Evolutionary conservation across 1,139 yeast species (phyloP).

Genomic region (Candida sanyaensis): DNA sequence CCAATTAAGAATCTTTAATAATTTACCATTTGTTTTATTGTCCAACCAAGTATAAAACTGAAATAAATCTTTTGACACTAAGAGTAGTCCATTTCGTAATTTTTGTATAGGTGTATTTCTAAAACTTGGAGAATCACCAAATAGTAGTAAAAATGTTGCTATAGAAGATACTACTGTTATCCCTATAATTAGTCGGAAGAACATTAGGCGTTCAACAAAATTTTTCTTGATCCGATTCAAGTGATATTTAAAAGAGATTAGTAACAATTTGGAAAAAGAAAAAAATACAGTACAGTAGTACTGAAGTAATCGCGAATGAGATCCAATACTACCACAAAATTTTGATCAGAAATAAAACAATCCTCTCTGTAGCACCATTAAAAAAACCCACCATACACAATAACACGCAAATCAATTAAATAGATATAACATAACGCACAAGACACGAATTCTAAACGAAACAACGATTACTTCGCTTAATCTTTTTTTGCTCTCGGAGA

Average conservation of each 20-base stretch:
- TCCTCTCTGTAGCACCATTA: too few species aligned
- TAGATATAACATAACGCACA: too few species aligned
- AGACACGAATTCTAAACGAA: too few species aligned
- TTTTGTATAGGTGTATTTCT: constrained; percentile 35
- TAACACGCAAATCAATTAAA: too few species aligned
- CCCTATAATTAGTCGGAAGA: constrained; percentile 11
- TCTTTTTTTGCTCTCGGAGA: too few species aligned
- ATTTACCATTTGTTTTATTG: constrained; percentile 15
- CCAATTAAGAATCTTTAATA: constrained; percentile 31
- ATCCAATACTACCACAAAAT: too few species aligned
- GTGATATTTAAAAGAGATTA: not conserved
- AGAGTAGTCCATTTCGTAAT: constrained; percentile 15
- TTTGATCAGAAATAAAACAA: too few species aligned
- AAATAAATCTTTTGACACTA: constrained; percentile 1
- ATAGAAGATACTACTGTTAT: constrained; percentile 10
- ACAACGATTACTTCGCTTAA: too few species aligned
- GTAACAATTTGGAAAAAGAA: too few species aligned
- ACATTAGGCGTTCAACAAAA: constrained; percentile 3
- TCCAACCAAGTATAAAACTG: constrained; percentile 12
- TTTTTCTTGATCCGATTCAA: not conserved
- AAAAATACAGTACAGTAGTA: too few species aligned
- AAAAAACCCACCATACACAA: too few species aligned
- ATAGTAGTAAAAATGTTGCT: constrained; percentile 30
- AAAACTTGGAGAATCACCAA: constrained; percentile 57
- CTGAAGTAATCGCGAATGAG: too few species aligned